Evolutionary conservation across 176 grass and related monocot species (phyloP).

Genomic region (Guadua angustifolia): DNA sequence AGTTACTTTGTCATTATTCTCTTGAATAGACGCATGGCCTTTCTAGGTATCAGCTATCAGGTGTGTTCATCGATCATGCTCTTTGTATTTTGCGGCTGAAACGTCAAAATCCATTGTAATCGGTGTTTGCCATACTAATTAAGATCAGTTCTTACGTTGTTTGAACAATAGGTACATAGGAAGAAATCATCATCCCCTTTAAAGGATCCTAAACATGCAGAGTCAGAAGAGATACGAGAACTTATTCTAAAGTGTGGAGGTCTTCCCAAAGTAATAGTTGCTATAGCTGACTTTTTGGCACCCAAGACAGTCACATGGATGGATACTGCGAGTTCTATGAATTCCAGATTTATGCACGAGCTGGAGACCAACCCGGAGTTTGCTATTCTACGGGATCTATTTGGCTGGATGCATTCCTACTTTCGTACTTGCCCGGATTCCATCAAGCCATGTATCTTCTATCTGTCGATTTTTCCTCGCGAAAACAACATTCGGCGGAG

Average conservation of each 20-base stretch:
- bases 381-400: background rate
- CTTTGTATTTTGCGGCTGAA: background rate
- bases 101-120: background rate
- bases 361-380: conserved; percentile 11
- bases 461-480: conserved; percentile 46
- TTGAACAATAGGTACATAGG: conserved; percentile 5
- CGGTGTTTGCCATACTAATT: background rate
- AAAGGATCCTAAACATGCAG: background rate
- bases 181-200: fast-evolving
- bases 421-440: conserved; percentile 25
- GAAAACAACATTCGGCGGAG: background rate
- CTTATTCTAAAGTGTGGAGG: conserved; percentile 41
- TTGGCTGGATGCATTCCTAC: conserved; percentile 34
- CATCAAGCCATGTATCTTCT: conserved; percentile 55
- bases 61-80: too few relatives aligned
- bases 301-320: background rate
- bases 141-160: background rate
- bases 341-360: background rate
- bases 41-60: too few relatives aligned
- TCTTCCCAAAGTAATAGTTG: conserved; percentile 53
- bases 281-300: conserved; percentile 22
- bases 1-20: background rate
- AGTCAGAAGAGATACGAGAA: background rate
- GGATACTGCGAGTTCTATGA: background rate
- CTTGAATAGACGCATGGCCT: background rate